These are phyloP conservation scores for Stipa capillata DNA, from an alignment of 176 grass and related monocot species.

Conservation along the genomic window DNA sequence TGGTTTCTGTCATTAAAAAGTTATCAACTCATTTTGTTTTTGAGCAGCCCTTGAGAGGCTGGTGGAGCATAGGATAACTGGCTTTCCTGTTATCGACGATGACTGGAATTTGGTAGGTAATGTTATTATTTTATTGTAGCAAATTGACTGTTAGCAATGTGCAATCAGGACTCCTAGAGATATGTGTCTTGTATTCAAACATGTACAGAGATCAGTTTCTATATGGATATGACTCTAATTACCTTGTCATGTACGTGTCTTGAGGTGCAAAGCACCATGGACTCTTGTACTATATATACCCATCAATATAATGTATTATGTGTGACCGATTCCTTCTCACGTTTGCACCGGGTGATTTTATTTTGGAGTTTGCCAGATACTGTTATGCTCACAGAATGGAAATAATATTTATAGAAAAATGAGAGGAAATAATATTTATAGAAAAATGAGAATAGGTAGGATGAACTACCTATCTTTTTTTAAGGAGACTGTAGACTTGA, in stretches of 20 bases:
- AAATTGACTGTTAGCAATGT: not conserved
- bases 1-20: not conserved
- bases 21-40: not conserved
- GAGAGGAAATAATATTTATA: not conserved
- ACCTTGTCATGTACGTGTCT: not conserved
- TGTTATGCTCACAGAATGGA: not conserved
- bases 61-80: constrained; percentile 54
- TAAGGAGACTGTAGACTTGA: not conserved
- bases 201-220: not conserved
- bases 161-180: not conserved
- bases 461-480: not conserved
- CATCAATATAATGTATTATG: too few relatives aligned
- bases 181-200: not conserved
- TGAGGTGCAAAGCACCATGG: not conserved
- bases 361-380: not conserved
- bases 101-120: constrained; percentile 56
- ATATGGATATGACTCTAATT: not conserved
- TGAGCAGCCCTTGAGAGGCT: constrained; percentile 50
- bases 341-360: constrained; percentile 9
- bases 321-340: too few relatives aligned
- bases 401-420: not conserved
- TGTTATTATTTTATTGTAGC: not conserved
- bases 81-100: constrained; percentile 56
- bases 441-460: not conserved
- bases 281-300: too few relatives aligned